Conservation (phyloP, 2,329 filamentous ascomycete genomes). For the Epichloe brachyelytri region DNA sequence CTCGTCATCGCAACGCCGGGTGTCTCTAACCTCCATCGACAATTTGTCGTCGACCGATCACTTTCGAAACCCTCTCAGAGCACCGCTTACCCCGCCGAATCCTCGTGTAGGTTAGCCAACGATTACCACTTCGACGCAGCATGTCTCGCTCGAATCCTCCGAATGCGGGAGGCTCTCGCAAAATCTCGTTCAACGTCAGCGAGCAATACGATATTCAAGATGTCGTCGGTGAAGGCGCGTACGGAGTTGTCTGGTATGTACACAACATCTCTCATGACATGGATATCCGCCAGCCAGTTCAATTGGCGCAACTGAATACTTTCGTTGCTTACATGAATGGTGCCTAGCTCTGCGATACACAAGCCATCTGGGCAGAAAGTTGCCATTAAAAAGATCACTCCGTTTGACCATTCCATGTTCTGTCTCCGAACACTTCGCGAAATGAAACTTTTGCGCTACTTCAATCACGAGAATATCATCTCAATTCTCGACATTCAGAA, state of each 20-base stretch:
- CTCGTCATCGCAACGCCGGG: not conserved
- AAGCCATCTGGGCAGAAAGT: slow-evolving; percentile 98
- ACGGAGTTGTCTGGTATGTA: slow-evolving; percentile 86
- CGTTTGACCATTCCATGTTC: slow-evolving; percentile 99
- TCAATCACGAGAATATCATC: slow-evolving; percentile 99
- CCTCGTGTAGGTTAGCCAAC: not conserved
- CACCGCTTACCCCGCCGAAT: slow-evolving; percentile 1
- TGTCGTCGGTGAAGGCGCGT: slow-evolving; percentile 96
- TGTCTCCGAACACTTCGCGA: slow-evolving; percentile 91
- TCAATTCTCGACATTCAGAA: slow-evolving; percentile 99
- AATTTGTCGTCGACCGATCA: not conserved
- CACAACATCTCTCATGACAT: not conserved
- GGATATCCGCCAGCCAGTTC: not conserved
- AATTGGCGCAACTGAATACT: not conserved
- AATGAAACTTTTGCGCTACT: slow-evolving; percentile 98
- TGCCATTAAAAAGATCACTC: slow-evolving; percentile 99
- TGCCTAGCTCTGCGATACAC: slow-evolving; percentile 76
- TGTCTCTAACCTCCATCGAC: not conserved
- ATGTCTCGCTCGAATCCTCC: slow-evolving; percentile 47
- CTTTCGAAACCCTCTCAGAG: not conserved
- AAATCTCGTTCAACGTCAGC: slow-evolving; percentile 99
- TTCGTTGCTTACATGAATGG: not conserved
- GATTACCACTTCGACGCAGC: slow-evolving; percentile 9
- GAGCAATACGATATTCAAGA: slow-evolving; percentile 99
- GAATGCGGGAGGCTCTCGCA: slow-evolving; percentile 56